phyloP scores from a whole-genome alignment of 1,284 basidiomycete species.

The Fomitiporia mediterranea region DNA sequence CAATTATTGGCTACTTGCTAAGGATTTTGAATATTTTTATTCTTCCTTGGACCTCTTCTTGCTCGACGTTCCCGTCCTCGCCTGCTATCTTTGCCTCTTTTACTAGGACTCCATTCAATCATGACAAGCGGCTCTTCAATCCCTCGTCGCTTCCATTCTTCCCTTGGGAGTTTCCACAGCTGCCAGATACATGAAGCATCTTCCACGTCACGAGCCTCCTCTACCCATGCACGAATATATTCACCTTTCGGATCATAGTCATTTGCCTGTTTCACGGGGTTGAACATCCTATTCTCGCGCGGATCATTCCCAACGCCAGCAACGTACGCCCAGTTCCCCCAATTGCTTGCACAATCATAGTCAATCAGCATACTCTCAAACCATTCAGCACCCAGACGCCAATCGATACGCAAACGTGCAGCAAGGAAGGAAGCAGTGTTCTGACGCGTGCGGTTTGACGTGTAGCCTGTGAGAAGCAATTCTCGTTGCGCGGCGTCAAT shows the following conservation, averaged over 20 bases:
- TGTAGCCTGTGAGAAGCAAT: constrained; percentile 44
- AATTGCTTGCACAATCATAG: constrained; percentile 38
- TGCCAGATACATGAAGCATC: constrained; percentile 20
- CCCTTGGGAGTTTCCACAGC: constrained; percentile 16
- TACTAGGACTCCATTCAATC: constrained; percentile 16
- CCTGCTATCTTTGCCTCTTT: neutral
- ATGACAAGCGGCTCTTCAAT: constrained; percentile 21
- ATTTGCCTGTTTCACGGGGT: constrained; percentile 50
- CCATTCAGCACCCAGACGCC: constrained; percentile 45
- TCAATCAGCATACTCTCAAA: constrained; percentile 35
- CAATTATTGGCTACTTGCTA: neutral
- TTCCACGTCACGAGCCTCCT: constrained; percentile 35
- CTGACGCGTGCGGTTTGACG: constrained; percentile 50
- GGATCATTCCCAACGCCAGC: constrained; percentile 54
- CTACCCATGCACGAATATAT: constrained; percentile 45
- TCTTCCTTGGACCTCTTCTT: neutral
- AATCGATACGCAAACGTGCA: constrained; percentile 46
- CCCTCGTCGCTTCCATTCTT: constrained; percentile 7
- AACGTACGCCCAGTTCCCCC: constrained; percentile 42
- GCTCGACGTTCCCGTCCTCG: neutral
- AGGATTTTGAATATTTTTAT: no score
- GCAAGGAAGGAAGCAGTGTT: constrained; percentile 51
- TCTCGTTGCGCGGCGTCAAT: constrained; percentile 52
- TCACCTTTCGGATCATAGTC: constrained; percentile 43
- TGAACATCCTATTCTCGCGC: constrained; percentile 41